Evolutionary conservation across 129 eudicot species (phyloP).

Genomic region (Heracleum sosnowskyi): DNA sequence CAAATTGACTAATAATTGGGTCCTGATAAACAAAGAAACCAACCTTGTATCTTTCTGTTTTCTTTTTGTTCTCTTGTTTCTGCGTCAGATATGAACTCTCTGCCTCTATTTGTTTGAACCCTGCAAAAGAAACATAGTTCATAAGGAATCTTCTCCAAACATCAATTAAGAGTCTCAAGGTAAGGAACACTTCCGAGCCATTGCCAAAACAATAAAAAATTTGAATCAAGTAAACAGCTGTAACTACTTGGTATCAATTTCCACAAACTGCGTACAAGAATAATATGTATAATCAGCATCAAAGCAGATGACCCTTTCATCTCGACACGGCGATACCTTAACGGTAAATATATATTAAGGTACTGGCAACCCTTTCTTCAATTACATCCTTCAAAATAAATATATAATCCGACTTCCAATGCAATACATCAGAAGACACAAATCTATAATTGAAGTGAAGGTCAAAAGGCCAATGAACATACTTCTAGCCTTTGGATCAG

Average conservation of each 20-base stretch:
- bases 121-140: slow-evolving; percentile 29
- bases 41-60: slow-evolving; percentile 58
- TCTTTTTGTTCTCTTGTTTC: slow-evolving; percentile 64
- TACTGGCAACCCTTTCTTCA: background rate
- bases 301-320: background rate
- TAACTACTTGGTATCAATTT: background rate
- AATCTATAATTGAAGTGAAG: background rate
- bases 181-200: background rate
- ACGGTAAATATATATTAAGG: background rate
- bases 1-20: slow-evolving; percentile 2
- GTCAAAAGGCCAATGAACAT: slow-evolving; percentile 11
- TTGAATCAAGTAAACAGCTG: background rate
- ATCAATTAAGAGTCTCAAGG: background rate
- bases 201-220: background rate
- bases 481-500: slow-evolving; percentile 37
- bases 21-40: slow-evolving; percentile 5
- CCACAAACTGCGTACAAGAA: background rate
- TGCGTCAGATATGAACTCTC: slow-evolving; percentile 56
- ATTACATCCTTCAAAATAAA: background rate
- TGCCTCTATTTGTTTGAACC: slow-evolving; percentile 31
- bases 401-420: background rate
- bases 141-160: background rate
- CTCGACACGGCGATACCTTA: background rate
- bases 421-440: background rate
- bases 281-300: background rate